Evolutionary conservation across 2,329 filamentous ascomycete genomes (phyloP).

Genomic region (Penicillium crustosum): DNA sequence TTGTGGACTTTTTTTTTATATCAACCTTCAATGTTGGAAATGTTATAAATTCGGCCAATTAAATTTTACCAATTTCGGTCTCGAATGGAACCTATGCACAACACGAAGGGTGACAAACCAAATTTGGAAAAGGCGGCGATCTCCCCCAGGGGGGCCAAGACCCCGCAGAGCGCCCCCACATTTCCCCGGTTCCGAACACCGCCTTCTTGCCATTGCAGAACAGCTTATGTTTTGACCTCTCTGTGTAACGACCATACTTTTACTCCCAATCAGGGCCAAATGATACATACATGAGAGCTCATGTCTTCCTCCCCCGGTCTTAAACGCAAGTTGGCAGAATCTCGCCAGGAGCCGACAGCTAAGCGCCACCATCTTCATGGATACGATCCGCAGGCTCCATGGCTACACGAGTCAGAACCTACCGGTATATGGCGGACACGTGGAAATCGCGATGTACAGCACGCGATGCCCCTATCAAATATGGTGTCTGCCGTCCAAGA

Average conservation of each 20-base stretch:
- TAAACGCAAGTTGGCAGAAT: constrained; percentile 32
- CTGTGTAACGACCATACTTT: neutral
- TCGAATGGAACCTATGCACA: neutral
- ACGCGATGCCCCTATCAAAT: constrained; percentile 36
- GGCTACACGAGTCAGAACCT: constrained; percentile 31
- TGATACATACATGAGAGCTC: constrained; percentile 13
- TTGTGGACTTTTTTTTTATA: neutral
- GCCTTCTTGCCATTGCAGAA: constrained; percentile 16
- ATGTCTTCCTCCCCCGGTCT: constrained; percentile 22
- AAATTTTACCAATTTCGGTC: neutral
- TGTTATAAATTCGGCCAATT: neutral
- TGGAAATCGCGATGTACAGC: constrained; percentile 31
- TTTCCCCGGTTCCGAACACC: constrained; percentile 29
- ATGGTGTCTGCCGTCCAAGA: constrained; percentile 42
- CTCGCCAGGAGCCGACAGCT: constrained; percentile 16
- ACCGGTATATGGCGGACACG: constrained; percentile 30
- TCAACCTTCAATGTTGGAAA: neutral
- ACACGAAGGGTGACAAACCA: neutral
- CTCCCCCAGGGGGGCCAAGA: constrained; percentile 14
- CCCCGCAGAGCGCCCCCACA: constrained; percentile 19
- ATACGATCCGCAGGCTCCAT: constrained; percentile 34
- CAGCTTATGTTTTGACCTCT: neutral
- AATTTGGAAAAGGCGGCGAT: neutral
- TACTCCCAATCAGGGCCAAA: neutral
- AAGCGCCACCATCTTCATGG: constrained; percentile 30